These are phyloP conservation scores for Sugiyamaella marilandica DNA, from an alignment of 805 yeast genomes.

Conservation along the genomic window DNA sequence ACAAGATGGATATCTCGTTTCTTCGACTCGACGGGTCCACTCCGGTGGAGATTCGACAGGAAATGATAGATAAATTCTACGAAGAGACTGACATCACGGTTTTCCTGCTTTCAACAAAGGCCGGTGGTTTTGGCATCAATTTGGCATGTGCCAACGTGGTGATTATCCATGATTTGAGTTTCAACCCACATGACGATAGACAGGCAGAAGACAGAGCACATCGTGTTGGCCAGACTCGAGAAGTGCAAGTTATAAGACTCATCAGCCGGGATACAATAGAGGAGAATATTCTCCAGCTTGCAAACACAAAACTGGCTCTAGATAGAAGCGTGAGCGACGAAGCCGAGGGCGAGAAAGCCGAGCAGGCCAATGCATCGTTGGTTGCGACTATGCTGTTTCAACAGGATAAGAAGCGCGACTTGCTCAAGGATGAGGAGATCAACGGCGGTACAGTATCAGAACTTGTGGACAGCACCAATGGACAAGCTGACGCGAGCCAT, in stretches of 20 bases:
- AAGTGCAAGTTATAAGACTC: conserved; percentile 73
- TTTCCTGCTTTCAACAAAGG: conserved; percentile 86
- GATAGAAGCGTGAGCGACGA: conserved; percentile 48
- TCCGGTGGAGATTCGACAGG: conserved; percentile 88
- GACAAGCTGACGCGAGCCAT: too few species aligned
- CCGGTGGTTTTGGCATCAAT: conserved; percentile 98
- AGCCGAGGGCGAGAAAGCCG: conserved; percentile 31
- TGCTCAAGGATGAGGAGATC: background rate
- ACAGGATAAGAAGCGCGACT: background rate
- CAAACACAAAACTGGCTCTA: conserved; percentile 83
- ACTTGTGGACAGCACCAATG: too few species aligned
- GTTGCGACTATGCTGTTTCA: conserved; percentile 35
- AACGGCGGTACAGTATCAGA: background rate
- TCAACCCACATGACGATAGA: conserved; percentile 97
- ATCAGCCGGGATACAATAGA: conserved; percentile 76
- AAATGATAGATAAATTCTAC: conserved; percentile 81
- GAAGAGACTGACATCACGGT: conserved; percentile 79
- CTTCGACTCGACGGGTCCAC: conserved; percentile 91
- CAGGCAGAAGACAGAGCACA: conserved; percentile 99
- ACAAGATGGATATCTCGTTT: conserved; percentile 60
- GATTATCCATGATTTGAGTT: conserved; percentile 85
- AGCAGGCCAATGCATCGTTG: conserved; percentile 33
- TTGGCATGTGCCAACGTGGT: conserved; percentile 93
- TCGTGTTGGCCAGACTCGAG: conserved; percentile 88
- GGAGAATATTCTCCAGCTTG: conserved; percentile 79